phyloP scores from a whole-genome alignment of 345 rosid genomes.

The Populus deltoides region DNA sequence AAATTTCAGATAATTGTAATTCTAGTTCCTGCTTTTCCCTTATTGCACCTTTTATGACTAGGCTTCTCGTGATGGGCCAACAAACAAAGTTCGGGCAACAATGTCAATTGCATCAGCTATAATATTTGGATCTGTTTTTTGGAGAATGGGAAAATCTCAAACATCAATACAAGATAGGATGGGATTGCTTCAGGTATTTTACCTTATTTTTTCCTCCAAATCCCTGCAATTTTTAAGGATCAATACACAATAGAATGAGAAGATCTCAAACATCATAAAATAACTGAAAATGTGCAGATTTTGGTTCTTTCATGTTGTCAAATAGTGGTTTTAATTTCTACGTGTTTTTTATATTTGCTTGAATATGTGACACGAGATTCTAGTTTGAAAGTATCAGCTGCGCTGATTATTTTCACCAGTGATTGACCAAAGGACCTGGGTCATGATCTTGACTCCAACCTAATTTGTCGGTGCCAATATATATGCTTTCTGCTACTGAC shows the following conservation, averaged over 20 bases:
- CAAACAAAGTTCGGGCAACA: conserved; percentile 91
- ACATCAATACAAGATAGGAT: conserved; percentile 93
- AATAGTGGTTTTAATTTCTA: neutral
- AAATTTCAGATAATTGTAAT: neutral
- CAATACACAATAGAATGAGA: neutral
- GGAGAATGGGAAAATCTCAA: conserved; percentile 96
- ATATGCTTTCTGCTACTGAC: neutral
- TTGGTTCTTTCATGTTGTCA: neutral
- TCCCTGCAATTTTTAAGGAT: conserved; percentile 2
- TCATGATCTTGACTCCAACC: neutral
- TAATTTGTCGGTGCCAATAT: neutral
- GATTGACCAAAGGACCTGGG: neutral
- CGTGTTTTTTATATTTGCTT: conserved; percentile 3
- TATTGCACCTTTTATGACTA: conserved; percentile 25
- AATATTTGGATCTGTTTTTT: conserved; percentile 97
- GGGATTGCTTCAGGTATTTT: conserved; percentile 92
- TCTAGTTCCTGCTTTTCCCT: conserved; percentile 15
- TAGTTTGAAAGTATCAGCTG: neutral
- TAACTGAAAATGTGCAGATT: neutral
- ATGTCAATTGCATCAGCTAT: conserved; percentile 97
- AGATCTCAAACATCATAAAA: no score
- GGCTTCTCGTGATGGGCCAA: conserved; percentile 98
- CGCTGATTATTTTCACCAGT: neutral
- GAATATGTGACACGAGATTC: neutral
- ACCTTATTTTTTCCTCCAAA: conserved; percentile 11